Conservation (phyloP, 73 alveolate genomes). For the Tetrahymena thermophila region DNA sequence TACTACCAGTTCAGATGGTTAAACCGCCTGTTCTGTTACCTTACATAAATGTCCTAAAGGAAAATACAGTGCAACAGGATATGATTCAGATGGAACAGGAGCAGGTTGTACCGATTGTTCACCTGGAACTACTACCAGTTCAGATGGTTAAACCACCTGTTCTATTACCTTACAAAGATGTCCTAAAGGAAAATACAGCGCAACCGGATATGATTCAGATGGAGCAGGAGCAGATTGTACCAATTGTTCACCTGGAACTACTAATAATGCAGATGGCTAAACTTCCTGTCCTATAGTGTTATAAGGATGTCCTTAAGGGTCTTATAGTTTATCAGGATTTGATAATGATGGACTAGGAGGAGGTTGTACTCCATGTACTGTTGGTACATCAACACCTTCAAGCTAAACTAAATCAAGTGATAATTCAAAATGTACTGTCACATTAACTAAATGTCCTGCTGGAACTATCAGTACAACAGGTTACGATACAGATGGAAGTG, state of each 20-base stretch:
- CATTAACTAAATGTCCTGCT: not conserved
- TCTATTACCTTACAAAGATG: not conserved
- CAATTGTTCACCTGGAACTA: not conserved
- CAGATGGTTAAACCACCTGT: not conserved
- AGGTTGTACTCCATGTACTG: not conserved
- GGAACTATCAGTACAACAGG: not conserved
- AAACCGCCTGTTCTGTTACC: no score
- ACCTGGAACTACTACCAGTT: not conserved
- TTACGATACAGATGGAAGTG: not conserved
- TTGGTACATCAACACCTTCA: no score
- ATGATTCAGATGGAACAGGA: not conserved
- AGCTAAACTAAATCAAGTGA: no score
- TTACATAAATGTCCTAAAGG: not conserved
- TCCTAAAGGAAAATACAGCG: not conserved
- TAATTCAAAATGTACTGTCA: no score
- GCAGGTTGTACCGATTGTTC: not conserved
- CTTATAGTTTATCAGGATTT: not conserved
- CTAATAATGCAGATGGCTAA: not conserved
- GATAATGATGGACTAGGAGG: not conserved
- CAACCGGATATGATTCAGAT: not conserved
- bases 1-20: no score
- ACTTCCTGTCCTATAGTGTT: no score
- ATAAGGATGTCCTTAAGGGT: not conserved
- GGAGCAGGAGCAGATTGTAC: not conserved
- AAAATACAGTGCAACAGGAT: not conserved